Base-by-base conservation (phyloP, 225 moss, liverwort and hornwort genomes). In the Pseudoscleropodium purum region DNA sequence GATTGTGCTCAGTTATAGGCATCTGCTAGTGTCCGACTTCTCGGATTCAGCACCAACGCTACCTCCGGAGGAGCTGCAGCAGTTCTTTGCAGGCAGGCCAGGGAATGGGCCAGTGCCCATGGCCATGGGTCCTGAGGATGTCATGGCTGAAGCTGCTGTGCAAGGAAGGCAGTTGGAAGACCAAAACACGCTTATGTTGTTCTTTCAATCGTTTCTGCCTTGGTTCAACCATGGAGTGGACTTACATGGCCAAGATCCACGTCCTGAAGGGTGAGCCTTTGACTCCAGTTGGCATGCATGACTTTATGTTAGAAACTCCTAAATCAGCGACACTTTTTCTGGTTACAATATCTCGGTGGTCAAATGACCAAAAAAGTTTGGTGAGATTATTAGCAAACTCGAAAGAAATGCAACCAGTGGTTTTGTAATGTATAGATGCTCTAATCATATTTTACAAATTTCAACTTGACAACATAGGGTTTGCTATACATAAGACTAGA, bases 1-100 rank as follows among this genome's bases (percentile, higher is more conserved):
- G 76, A 67, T 79, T 36, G 39, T 83, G 85, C 75, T 84, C 95
- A 98, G 97, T 91, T 96, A 99, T 57, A 92, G 88, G 81, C 96
- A 96, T 90, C 92, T 99, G 87, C 93, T 89, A 56, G 92, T 97
- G 61, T 96, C 99, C 7, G 97, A 99, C 82, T 99, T 96, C 91
- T 96, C 99, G 27, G 99, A 99, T 91, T 93, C 95, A 36, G 92
- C 94, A 47, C 90, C 95, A 72, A 91, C 92, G n/a, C 92, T 99
- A 84, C 92, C 94, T 15, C 94, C 94, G 15, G 95, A 95, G 84
- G 97, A 96, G 60, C 88, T 95, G 47, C 92, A 96, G 83, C 96
- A 96, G 82, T 91, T 97, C 29, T 87, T 94, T 25, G 94, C 85
- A 82, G 90, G 49, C n/a, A 90, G 90, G 68, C 82, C 82, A 36